Base-by-base conservation (phyloP, 2,329 filamentous ascomycete genomes). In the Achaetomium macrosporum region DNA sequence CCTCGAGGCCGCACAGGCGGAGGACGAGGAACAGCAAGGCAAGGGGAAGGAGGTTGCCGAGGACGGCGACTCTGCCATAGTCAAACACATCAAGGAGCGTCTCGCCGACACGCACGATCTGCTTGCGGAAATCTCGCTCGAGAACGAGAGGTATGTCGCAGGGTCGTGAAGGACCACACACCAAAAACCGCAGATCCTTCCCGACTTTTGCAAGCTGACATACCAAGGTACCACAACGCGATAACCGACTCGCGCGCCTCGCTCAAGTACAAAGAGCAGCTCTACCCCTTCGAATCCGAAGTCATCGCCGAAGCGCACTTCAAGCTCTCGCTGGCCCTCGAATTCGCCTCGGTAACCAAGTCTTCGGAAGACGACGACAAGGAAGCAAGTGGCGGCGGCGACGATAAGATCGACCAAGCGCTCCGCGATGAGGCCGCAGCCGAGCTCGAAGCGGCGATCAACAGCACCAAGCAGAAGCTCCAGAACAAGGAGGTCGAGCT, bases 301-400 rank as follows among this genome's bases (percentile, higher is more conserved):
- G 79, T 95, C 47, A 80, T 97, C 52, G 92, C 93, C 40, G 93
- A 99, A 73, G 92, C 89, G 15, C 90, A 99, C 73, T 99, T 88
- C 76, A 97, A 96, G 72, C 84, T 99, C 25, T 96, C 92, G 0
- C 81, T 99, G 15, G 93, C 93, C 0, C 79, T 99, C 29, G 93
- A 99, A 66, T 97, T 97, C 62, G 89, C 89, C 4, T 93, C 90
- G 0, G 82, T 93, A 42, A 88, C 84, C 6, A 77, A 76, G 16
- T 76, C 80, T 1, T 71, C 76, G 12, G 79, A 79, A 15, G 76
- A 79, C 42, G 71, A 73, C 25, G 71, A 72, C 16, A 76, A 77
- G 36, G 71, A 73, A 17, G 71, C 72, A n/a, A 69, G 70, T 30
- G 65, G 66, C 43, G 59, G 58, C 57, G 54, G 69, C 51, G 48